Conservation (phyloP, 352 stramenopile genomes). For the Peronospora farinosa region DNA sequence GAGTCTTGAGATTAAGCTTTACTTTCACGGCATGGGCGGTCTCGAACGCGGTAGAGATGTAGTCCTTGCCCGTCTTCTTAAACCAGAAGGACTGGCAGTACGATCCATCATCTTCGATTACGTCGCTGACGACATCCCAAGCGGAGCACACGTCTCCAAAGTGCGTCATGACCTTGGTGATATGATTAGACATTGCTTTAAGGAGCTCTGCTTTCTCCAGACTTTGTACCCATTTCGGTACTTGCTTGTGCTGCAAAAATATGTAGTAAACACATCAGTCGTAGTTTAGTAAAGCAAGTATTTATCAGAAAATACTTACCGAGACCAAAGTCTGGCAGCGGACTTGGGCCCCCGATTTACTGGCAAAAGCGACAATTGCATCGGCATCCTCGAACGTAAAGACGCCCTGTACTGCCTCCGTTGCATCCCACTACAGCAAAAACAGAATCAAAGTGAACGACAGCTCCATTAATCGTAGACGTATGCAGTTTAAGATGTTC, state of each 20-base stretch:
- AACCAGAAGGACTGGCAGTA: conserved; percentile 36
- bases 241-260: conserved; percentile 25
- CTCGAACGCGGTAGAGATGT: conserved; percentile 26
- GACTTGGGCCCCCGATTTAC: conserved; percentile 23
- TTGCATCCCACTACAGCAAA: conserved; percentile 23
- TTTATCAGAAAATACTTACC: conserved; percentile 10
- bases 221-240: conserved; percentile 28
- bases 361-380: conserved; percentile 25
- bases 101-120: conserved; percentile 22
- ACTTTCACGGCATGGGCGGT: conserved; percentile 29
- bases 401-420: conserved; percentile 17
- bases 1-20: conserved; percentile 16
- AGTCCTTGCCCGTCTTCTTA: conserved; percentile 31
- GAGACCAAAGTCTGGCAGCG: conserved; percentile 27
- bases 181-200: conserved; percentile 27
- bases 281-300: background rate
- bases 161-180: conserved; percentile 32
- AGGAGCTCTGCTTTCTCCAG: conserved; percentile 27
- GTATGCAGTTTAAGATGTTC: too few relatives aligned
- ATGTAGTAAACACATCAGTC: background rate
- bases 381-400: conserved; percentile 29
- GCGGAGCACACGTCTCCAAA: conserved; percentile 25
- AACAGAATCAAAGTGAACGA: background rate
- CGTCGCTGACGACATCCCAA: conserved; percentile 29
- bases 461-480: background rate